Base-by-base conservation (phyloP, 495 filamentous ascomycete species). In the Neurospora sp. region DNA sequence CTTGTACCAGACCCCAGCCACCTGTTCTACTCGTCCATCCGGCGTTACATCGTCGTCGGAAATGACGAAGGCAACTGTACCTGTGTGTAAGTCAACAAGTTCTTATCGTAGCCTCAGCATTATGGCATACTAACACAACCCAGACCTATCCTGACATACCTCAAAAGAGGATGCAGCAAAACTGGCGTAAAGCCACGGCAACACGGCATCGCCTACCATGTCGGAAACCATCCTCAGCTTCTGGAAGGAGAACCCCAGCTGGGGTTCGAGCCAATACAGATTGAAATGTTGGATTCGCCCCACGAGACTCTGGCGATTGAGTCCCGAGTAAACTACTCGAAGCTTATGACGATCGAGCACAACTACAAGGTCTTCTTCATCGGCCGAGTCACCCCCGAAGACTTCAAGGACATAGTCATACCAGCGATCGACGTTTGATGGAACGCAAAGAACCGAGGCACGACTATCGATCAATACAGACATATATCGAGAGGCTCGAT, bases 131-230 rank as follows among this genome's bases (percentile, higher is more conserved):
- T 79, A 39, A 79, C 72, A 5, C 2, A 9, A 3, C 4, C 17
- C 71, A 86, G 85, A 36, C 85, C 85, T 6, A 85, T 87, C 71
- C 76, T 85, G 59, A 87, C 85, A 2, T 87, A 87, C 48, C 81
- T 80, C 13, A 79, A 78, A 39, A 78, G 79, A 72, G 85, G 77
- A 9, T 87, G 85, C 72, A 78, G 78, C 24, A 87, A 87, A 71
- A 76, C 74, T 43, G 84, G 85, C 5, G 82, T 86, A 34, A 86
- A 83, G 70, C 78, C 85, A 10, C 74, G 73, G 21, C 85, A 84
- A 70, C 85, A 87, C 70, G 85, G 85, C 4, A 82, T 87, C 21
- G 81, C 85, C 10, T 82, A 84, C 42, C 73, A 78, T 28, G n/a
- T 39, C 13, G 77, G 79, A 5, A 72, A 71, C 10, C 76, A 74